These are phyloP conservation scores for Aspergillus sp. DNA, from an alignment of 2,329 filamentous ascomycete species.

Conservation along the genomic window DNA sequence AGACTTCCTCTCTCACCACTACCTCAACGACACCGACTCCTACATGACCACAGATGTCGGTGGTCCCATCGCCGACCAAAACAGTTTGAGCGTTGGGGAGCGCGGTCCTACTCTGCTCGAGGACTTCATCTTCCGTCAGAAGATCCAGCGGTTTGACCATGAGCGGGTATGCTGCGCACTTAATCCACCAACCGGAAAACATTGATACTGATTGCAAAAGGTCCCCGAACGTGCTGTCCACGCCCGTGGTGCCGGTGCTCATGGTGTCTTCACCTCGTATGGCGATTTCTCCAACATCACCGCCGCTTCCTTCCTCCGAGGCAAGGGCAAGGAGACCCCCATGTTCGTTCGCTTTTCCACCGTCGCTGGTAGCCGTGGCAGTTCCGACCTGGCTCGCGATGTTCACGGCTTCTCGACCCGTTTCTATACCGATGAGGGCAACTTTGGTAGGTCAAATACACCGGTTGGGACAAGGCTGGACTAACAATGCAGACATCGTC, in stretches of 20 bases:
- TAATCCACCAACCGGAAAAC: not conserved
- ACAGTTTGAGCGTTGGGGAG: constrained; percentile 61
- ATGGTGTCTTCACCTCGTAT: constrained; percentile 66
- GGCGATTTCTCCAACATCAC: constrained; percentile 64
- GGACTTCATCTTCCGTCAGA: constrained; percentile 69
- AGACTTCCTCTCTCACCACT: constrained; percentile 40
- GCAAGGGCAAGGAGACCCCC: constrained; percentile 57
- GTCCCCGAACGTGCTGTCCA: constrained; percentile 65
- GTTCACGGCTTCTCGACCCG: constrained; percentile 67
- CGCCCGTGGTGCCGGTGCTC: constrained; percentile 62
- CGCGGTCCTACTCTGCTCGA: constrained; percentile 65
- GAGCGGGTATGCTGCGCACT: constrained; percentile 52
- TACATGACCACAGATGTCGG: constrained; percentile 65
- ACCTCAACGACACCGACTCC: constrained; percentile 49
- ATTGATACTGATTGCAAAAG: constrained; percentile 21
- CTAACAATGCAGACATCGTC: constrained; percentile 22
- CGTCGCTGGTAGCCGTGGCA: constrained; percentile 65
- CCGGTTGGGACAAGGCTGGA: no score
- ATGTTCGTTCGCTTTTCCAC: constrained; percentile 71
- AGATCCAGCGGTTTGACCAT: constrained; percentile 67
- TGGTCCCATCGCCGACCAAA: constrained; percentile 62
- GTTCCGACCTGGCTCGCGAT: constrained; percentile 65
- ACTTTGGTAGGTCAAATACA: constrained; percentile 41
- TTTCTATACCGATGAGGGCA: constrained; percentile 70
- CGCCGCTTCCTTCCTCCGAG: constrained; percentile 58